These are phyloP conservation scores for Eucalyptus curtisii DNA, from an alignment of 345 rosid genomes.

Conservation along the genomic window DNA sequence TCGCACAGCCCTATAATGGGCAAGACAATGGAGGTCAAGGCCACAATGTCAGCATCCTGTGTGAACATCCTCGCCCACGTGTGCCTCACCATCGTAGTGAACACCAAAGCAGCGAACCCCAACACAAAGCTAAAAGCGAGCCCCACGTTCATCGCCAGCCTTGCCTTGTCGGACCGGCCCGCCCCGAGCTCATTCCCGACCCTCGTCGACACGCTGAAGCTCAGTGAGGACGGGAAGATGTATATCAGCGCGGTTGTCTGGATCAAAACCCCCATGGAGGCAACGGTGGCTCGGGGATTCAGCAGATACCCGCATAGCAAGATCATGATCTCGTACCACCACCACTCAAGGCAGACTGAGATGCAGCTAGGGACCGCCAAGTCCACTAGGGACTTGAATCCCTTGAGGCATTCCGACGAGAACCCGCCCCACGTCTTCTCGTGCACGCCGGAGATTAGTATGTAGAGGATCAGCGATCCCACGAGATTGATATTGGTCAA, in stretches of 20 bases:
- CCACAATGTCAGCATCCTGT: conserved; percentile 40
- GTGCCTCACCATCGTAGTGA: conserved; percentile 40
- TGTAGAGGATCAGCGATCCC: conserved; percentile 35
- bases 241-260: conserved; percentile 76
- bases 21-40: conserved; percentile 52
- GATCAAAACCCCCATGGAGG: conserved; percentile 86
- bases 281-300: conserved; percentile 70
- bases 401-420: conserved; percentile 40
- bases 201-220: conserved; percentile 67
- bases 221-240: conserved; percentile 82
- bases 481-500: conserved; percentile 67
- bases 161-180: conserved; percentile 43
- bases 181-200: conserved; percentile 81
- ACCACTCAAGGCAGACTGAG: conserved; percentile 93
- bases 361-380: conserved; percentile 79
- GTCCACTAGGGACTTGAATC: conserved; percentile 40
- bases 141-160: conserved; percentile 43
- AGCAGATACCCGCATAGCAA: conserved; percentile 56
- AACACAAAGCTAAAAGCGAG: conserved; percentile 39
- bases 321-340: conserved; percentile 98
- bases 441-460: conserved; percentile 43
- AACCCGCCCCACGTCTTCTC: conserved; percentile 56
- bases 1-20: conserved; percentile 84
- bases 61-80: conserved; percentile 76
- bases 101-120: conserved; percentile 43